Percentiles rank a stretch among this genome's conserved stretches.
Evolutionary conservation across 371 early-diverging fungal genomes (phyloP).

Genomic region (Mucor lusitanicus): DNA sequence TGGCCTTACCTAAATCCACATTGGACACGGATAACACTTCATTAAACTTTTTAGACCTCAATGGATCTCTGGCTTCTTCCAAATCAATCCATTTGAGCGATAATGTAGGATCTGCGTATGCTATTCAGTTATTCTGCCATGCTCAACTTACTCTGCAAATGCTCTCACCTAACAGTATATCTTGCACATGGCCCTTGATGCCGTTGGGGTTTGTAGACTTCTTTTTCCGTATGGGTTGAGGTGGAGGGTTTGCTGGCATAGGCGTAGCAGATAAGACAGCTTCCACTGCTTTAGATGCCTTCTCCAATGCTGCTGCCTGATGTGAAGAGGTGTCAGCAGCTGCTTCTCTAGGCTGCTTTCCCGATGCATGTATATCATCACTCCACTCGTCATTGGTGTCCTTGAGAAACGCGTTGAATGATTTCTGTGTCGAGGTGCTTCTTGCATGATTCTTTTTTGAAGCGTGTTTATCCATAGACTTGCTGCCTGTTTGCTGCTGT

Average conservation of each 20-base stretch:
- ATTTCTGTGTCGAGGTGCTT: slow-evolving; percentile 42
- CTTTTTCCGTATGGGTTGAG: slow-evolving; percentile 7
- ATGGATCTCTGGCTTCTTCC: slow-evolving; percentile 30
- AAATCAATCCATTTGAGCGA: slow-evolving; percentile 18
- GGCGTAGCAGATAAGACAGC: not conserved
- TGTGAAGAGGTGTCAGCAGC: not conserved
- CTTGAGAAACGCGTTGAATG: slow-evolving; percentile 48
- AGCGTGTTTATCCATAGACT: not conserved
- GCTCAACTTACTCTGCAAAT: not conserved
- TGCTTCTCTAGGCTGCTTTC: not conserved
- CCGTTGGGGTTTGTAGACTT: slow-evolving; percentile 12
- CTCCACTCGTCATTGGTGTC: slow-evolving; percentile 62
- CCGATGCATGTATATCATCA: slow-evolving; percentile 34
- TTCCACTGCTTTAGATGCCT: slow-evolving; percentile 10
- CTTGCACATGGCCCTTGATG: slow-evolving; percentile 25
- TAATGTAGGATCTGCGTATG: slow-evolving; percentile 24
- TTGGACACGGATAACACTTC: slow-evolving; percentile 70
- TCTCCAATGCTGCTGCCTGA: slow-evolving; percentile 7
- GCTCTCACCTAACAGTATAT: slow-evolving; percentile 15
- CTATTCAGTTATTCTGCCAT: not conserved
- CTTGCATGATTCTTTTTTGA: slow-evolving; percentile 25
- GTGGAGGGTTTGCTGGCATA: not conserved
- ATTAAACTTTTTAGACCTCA: slow-evolving; percentile 63
- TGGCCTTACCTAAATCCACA: slow-evolving; percentile 70
- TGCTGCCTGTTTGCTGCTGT: slow-evolving; percentile 3